These are phyloP conservation scores for Blastobotrys elegans DNA, from an alignment of 1,139 yeast genomes.

Conservation along the genomic window DNA sequence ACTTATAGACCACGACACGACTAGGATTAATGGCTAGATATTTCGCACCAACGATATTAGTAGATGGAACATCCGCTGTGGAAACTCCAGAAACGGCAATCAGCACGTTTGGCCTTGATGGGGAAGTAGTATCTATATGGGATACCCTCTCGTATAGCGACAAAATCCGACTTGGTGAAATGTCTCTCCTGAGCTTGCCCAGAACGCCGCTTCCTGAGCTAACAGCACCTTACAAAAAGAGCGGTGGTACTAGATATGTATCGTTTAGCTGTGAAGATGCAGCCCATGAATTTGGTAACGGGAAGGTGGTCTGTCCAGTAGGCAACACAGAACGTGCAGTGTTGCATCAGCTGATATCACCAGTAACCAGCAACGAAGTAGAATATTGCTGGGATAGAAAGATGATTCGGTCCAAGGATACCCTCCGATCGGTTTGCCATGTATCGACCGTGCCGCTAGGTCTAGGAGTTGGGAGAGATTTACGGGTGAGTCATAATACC, in stretches of 20 bases:
- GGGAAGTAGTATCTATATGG: not conserved
- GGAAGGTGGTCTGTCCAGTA: not conserved
- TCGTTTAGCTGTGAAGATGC: not conserved
- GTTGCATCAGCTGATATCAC: not conserved
- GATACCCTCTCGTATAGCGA: not conserved
- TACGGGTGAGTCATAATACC: not conserved
- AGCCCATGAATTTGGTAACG: not conserved
- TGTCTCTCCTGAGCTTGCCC: not conserved
- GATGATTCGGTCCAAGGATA: not conserved
- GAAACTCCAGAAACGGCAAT: too few species aligned
- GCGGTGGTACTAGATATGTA: not conserved
- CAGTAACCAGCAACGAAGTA: not conserved
- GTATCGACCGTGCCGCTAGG: not conserved
- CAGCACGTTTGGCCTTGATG: not conserved
- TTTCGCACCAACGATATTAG: too few species aligned
- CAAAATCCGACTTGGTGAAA: not conserved
- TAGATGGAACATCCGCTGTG: too few species aligned
- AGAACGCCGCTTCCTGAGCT: too few species aligned
- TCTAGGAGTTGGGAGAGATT: not conserved
- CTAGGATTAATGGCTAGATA: too few species aligned
- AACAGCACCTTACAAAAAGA: too few species aligned
- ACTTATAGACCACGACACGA: too few species aligned
- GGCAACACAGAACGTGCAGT: not conserved
- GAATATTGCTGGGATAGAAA: not conserved
- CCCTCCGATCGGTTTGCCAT: not conserved